Base-by-base conservation (phyloP, 306 rosid species). In the Rosa persica region DNA sequence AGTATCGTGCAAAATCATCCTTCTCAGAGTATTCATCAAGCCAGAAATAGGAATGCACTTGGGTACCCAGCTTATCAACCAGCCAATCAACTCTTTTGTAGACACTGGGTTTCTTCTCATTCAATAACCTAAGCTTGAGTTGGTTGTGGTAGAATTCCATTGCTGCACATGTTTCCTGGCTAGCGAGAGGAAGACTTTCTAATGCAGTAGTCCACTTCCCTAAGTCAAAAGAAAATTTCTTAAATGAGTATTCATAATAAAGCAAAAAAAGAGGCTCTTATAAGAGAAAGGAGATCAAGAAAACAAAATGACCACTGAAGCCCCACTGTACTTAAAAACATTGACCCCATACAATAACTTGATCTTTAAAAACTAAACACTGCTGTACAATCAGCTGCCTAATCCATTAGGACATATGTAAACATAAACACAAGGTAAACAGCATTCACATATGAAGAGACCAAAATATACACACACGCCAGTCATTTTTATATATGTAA, bases 41-140 rank as follows among this genome's bases (percentile, higher is more conserved):
- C 97, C 97, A 92, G 79, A 92, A 92, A 85, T 89, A 88, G 66
- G 98, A 88, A 87, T 88, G 93, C 72, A 94, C 91, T 83, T 94
- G 92, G 12, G 96, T 90, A 75, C 92, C 85, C 88, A 94, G 81
- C 88, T 90, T 94, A 89, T 90, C 88, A 49, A 90, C 92, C 89
- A 94, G 84, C 95, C 92, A 88, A 84, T 92, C 97, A 9, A 89
- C 88, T 38, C 93, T 85, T 80, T 87, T 90, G 85, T 89, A 94
- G 74, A 92, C 89, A 75, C 66, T 66, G 73, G 66, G 44, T 39
- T 87, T 86, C 79, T 89, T 88, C 85, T 92, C 97, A 49, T 88
- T 94, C 74, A 92, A 79, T 82, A 94, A 72, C 84, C 98, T 82
- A 78, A 85, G 84, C 88, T 87, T 92, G 79, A 92, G 72, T 73